phyloP scores from a whole-genome alignment of 192 early-diverging fungal genomes.

The Entophlyctis luteolus region DNA sequence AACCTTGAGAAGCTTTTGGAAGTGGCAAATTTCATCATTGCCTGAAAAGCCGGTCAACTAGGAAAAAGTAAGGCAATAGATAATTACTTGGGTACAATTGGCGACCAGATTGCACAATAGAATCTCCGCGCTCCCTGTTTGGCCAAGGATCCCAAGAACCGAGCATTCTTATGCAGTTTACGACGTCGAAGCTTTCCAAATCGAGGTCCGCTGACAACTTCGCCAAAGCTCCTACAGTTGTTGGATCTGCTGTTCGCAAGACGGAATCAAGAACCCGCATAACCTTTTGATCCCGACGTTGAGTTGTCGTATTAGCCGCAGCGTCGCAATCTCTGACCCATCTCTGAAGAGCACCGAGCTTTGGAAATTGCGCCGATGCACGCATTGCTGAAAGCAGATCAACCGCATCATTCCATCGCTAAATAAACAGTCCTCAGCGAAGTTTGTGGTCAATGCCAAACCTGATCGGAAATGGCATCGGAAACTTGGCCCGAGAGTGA shows the following conservation, averaged over 20 bases:
- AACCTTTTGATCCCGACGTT: conserved; percentile 41
- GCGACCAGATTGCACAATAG: conserved; percentile 10
- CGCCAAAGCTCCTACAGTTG: conserved; percentile 2
- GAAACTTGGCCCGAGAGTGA: conserved; percentile 20
- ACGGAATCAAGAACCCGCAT: conserved; percentile 60
- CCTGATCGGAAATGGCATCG: conserved; percentile 19
- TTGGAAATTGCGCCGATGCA: conserved; percentile 35
- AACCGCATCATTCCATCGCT: conserved; percentile 58
- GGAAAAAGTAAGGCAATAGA: neutral
- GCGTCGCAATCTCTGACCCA: conserved; percentile 74
- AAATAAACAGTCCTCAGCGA: conserved; percentile 46
- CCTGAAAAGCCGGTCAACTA: neutral
- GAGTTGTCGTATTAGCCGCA: conserved; percentile 40
- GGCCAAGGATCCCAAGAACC: conserved; percentile 45
- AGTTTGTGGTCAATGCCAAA: conserved; percentile 28
- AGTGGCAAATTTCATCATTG: neutral
- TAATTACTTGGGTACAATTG: neutral
- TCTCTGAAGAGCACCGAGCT: conserved; percentile 60
- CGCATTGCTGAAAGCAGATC: conserved; percentile 13
- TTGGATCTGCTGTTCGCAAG: conserved; percentile 59
- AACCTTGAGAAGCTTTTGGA: conserved; percentile 40
- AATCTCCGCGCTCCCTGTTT: conserved; percentile 35
- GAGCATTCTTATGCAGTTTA: conserved; percentile 3
- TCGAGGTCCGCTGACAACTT: conserved; percentile 23
- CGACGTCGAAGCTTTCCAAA: conserved; percentile 16